Evolutionary conservation across 805 yeast species (phyloP).

Genomic region (Teunomyces kruisii): DNA sequence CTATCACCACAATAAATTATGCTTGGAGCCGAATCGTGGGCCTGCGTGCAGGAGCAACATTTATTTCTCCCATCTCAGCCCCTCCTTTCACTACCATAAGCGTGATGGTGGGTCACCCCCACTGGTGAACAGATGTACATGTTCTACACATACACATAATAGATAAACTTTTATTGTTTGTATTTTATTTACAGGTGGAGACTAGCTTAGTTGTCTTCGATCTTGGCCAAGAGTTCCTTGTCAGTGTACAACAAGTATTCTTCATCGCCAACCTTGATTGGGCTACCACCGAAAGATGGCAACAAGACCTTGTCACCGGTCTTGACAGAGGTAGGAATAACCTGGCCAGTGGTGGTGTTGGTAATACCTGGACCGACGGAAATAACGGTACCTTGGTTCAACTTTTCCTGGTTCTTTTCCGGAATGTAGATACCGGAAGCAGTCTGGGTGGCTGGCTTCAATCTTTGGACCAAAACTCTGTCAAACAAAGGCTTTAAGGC

Average conservation of each 20-base stretch:
- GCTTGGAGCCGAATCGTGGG: not conserved
- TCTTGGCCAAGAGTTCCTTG: conserved; percentile 91
- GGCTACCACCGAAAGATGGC: conserved; percentile 91
- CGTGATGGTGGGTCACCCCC: too few species aligned
- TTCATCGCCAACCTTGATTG: conserved; percentile 85
- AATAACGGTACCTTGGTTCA: conserved; percentile 86
- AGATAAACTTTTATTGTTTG: not conserved
- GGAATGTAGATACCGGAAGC: conserved; percentile 93
- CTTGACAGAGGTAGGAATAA: conserved; percentile 70
- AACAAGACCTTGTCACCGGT: conserved; percentile 94
- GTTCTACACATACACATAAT: not conserved
- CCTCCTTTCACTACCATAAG: too few species aligned
- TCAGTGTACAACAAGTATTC: conserved; percentile 85
- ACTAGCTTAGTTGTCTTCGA: conserved; percentile 40
- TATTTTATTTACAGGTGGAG: conserved; percentile 1
- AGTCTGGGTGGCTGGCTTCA: conserved; percentile 87
- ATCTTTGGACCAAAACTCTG: conserved; percentile 93
- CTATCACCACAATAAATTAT: not conserved
- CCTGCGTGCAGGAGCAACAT: not conserved
- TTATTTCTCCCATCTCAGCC: not conserved
- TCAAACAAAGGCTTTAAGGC: conserved; percentile 90
- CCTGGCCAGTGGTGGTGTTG: conserved; percentile 67
- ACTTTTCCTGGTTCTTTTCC: conserved; percentile 92
- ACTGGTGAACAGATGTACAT: too few species aligned
- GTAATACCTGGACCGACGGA: conserved; percentile 95